Conservation (phyloP, 1,284 basidiomycete genomes). For the Sanguinoderma infundibulare region DNA sequence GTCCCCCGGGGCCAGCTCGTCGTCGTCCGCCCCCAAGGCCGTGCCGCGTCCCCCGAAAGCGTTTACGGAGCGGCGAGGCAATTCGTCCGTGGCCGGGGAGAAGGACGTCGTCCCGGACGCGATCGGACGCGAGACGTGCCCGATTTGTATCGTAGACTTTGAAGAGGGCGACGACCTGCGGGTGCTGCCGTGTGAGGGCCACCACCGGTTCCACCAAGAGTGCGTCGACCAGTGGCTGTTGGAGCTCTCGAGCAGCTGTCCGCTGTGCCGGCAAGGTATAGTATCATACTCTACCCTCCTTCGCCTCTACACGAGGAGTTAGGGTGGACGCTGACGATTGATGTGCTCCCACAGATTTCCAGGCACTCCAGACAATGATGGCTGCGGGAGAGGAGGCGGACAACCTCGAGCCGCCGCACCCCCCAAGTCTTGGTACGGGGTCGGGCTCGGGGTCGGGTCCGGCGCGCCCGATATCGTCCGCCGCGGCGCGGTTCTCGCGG, state of each 20-base stretch:
- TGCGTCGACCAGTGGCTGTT: constrained; percentile 90
- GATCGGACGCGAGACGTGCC: constrained; percentile 85
- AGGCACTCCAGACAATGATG: constrained; percentile 53
- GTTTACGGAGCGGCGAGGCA: too few relatives aligned
- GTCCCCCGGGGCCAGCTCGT: constrained; percentile 18
- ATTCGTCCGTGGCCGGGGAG: constrained; percentile 18
- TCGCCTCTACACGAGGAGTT: background rate
- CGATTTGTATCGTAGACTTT: constrained; percentile 93
- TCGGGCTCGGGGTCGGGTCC: constrained; percentile 6
- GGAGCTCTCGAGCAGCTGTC: constrained; percentile 88
- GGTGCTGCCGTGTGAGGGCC: constrained; percentile 86
- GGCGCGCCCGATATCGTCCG: constrained; percentile 33
- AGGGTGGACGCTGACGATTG: constrained; percentile 1
- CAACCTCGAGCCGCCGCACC: constrained; percentile 28
- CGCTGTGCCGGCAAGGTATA: constrained; percentile 86
- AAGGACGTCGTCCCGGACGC: constrained; percentile 59
- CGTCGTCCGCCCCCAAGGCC: constrained; percentile 17
- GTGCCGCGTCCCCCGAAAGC: constrained; percentile 22
- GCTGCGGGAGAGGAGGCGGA: constrained; percentile 36
- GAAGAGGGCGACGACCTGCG: constrained; percentile 91
- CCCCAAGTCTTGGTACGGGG: constrained; percentile 19
- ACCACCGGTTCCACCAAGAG: constrained; percentile 85
- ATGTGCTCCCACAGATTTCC: constrained; percentile 44
- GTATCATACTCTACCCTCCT: background rate
- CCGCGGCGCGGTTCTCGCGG: constrained; percentile 60